Evolutionary conservation across 176 grass and related monocot genomes (phyloP), one percentile per base, ranked within the genome.

Genomic region (Triticum monococcum): DNA sequence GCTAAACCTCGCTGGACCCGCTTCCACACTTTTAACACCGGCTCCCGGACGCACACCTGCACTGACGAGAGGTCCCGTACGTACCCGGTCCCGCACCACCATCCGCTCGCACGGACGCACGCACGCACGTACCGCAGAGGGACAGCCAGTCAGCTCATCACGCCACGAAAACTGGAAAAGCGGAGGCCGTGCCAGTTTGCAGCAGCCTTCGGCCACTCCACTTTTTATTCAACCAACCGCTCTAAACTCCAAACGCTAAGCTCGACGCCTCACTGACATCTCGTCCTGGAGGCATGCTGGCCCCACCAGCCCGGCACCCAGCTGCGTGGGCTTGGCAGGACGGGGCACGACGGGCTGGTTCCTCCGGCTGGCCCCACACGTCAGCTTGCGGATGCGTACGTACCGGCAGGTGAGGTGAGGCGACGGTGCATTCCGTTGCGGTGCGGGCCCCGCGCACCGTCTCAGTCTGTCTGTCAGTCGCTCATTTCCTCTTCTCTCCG

Each of bases 391-490:
- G 64, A 32, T 33, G 11, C 50, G 30, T 36, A 68, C 46, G 64
- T 25, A 3, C 23, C 50, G 17, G 63, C 79, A 35, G 41, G 17
- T 4, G 37, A 41, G 38, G 37, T 1, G 35, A 63, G 56, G 75
- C 41, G 74, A 30, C 24, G 81, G 52, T 72, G 68, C 67, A 35
- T 74, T 64, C 70, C 56, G 41, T 46, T 72, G 17, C 22, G 4
- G 13, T 13, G 61, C 38, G 69, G 78, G 71, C 8, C 88, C 84
- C 79, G 43, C 69, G 22, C 41, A 43, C 64, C 33, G 60, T 14
- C 37, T 86, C 43, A 28, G 22, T 9, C 50, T 54, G 64, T 82
- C 66, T 64, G 65, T 82, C 66, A 48, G 60, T 79, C 67, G 50
- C 78, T 66, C 31, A 7, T 22, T 22, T 78, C 12, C 17, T 35